Evolutionary conservation across 2,329 filamentous ascomycete species (phyloP), one percentile per base, ranked within the genome.

Genomic region (Ceratocystis smalleyi): DNA sequence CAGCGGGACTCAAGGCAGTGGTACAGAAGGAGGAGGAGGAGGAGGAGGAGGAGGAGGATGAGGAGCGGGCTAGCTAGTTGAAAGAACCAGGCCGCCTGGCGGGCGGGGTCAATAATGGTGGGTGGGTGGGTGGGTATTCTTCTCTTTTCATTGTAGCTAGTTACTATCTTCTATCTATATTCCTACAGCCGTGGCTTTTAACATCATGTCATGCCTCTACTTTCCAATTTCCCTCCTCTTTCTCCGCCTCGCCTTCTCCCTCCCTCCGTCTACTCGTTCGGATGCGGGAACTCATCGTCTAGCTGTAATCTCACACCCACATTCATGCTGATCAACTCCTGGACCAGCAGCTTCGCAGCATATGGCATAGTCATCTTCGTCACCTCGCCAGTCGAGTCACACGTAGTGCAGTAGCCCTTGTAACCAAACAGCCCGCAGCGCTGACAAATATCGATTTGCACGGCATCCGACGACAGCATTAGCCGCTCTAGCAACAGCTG

Each of bases 281-380:
- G 81, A 69, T 84, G 81, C 17, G 91, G 91, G 74, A 99, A 99
- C 76, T 97, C 90, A 72, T 99, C 94, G 71, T 90, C 90, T 69
- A 99, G 76, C 77, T 92, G 89, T 75, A 99, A 78, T 65, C 88
- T 81, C 66, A 95, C 92, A 67, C 91, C 88, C n/a, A 99, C 90
- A 74, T 99, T 99, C 94, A 99, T 99, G 74, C 90, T 95, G 72
- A 95, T 86, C 71, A 99, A 76, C 77, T 99, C 94, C 77, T 99
- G 94, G 60, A 97, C 89, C 64, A 99, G 77, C 72, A 99, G 77
- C 80, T 99, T 97, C 0, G 94, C 94, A 19, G 94, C 94, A 75
- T 99, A 99, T 43, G 94, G 94, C 81, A 99, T 95, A 43, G 87
- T 92, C 87, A 99, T 96, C 74, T 88, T 87, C 17, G 90, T 87